Conservation (phyloP, 2,329 filamentous ascomycete genomes). For the Paradendryphiella salina region DNA sequence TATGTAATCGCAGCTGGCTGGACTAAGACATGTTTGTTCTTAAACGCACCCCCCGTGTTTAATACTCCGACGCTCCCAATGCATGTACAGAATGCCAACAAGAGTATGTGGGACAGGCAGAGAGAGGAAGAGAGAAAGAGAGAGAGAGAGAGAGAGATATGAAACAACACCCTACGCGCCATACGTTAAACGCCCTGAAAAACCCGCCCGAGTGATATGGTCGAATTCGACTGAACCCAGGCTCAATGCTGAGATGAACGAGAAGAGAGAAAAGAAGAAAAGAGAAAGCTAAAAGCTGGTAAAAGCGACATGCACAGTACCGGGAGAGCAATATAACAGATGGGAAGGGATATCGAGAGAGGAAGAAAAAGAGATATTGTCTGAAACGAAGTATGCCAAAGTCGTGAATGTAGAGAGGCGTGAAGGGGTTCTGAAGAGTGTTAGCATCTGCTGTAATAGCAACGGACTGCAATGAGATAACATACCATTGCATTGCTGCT, state of each 20-base stretch:
- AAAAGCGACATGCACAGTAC: slow-evolving; percentile 18
- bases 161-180: slow-evolving; percentile 4
- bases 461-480: background rate
- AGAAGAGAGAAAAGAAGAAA: background rate
- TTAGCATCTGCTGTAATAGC: background rate
- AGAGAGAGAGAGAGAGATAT: background rate
- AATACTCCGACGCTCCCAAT: slow-evolving; percentile 17
- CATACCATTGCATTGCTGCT: background rate
- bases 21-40: slow-evolving; percentile 7
- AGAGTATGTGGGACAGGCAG: background rate
- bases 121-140: too few species aligned
- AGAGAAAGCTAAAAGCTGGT: slow-evolving; percentile 4
- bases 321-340: slow-evolving; percentile 18
- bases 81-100: slow-evolving; percentile 12
- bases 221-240: background rate
- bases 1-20: background rate
- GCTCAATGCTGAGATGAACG: slow-evolving; percentile 9
- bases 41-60: slow-evolving; percentile 4
- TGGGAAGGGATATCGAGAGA: slow-evolving; percentile 23
- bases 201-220: slow-evolving; percentile 4
- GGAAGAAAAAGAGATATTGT: slow-evolving; percentile 13
- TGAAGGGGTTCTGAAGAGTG: slow-evolving; percentile 1
- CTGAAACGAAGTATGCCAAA: slow-evolving; percentile 17
- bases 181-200: too few species aligned
- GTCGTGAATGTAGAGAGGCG: slow-evolving; percentile 14